Evolutionary conservation across 805 yeast species (phyloP), one percentile per base, ranked within the genome.

Genomic region (Wickerhamia fluorescens): DNA sequence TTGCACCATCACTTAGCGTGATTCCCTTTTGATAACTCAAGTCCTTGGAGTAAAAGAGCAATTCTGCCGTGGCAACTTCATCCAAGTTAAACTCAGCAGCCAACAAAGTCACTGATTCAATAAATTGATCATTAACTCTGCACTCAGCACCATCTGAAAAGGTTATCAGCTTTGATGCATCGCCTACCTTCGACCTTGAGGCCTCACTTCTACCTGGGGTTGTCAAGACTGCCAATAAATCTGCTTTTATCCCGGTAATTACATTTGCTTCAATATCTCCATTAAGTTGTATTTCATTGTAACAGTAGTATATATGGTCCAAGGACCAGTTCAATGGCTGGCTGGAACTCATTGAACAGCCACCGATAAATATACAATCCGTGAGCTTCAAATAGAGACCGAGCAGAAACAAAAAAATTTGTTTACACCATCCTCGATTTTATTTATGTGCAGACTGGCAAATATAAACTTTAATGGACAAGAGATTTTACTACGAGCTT

Each of bases 11-110:
- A 6, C 66, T 37, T 17, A 72, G 49, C 3, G 65, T 56, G 0
- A 66, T 58, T 1, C 81, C 80, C 15, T 71, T 59, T 56, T 57
- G 42, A 45, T 55, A 35, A 44, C 51, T 29, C 43, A 58, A 14
- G 50, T 35, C 38, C 12, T 58, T 45, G 3, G 86, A 69, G 35
- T 54, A 50, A 28, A 58, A 69, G 3, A 88, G 62, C 16, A 84
- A 47, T 45, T 86, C 83, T 1, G 94, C 92, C 2, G 84, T 71
- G 3, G 71, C 62, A 16, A 82, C 29, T 49, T 89, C 96, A 52
- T 89, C 94, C 29, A 89, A 34, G 25, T 55, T 53, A 12, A 64
- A 38, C 33, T 61, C 66, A 14, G 45, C 59, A 28, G 82, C 64
- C 29, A 89, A 62, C 21, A 75, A 75, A 4, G 75, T 61, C 1